phyloP scores from a whole-genome alignment of 176 grass and related monocot genomes.

The Oryza longistaminata region DNA sequence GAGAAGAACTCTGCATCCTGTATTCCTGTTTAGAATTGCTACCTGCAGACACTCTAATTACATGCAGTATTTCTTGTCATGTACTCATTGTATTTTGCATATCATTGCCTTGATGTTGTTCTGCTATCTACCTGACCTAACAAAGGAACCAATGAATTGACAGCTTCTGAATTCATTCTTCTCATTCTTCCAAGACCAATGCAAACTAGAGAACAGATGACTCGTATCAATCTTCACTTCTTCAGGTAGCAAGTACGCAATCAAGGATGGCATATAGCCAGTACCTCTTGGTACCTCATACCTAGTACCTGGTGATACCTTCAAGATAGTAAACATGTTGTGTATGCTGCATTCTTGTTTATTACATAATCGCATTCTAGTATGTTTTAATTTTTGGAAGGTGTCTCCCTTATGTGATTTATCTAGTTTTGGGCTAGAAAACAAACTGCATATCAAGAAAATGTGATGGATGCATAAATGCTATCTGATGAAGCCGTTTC shows the following conservation, averaged over 20 bases:
- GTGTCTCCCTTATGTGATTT: too few relatives aligned
- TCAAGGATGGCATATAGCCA: too few relatives aligned
- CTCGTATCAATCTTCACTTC: not conserved
- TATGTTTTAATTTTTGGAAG: too few relatives aligned
- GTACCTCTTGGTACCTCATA: too few relatives aligned
- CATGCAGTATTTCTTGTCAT: not conserved
- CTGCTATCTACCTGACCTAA: conserved; percentile 6
- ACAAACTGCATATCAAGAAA: too few relatives aligned
- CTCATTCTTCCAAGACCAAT: not conserved
- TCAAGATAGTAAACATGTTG: too few relatives aligned
- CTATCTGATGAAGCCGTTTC: too few relatives aligned
- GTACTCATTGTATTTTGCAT: not conserved
- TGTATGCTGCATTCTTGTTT: not conserved
- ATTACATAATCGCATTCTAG: not conserved
- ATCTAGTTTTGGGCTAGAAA: too few relatives aligned
- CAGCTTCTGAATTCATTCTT: not conserved
- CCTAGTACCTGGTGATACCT: too few relatives aligned
- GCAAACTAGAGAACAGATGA: not conserved
- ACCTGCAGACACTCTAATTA: not conserved
- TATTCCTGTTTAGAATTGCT: not conserved
- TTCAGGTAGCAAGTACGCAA: not conserved
- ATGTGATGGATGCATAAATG: too few relatives aligned
- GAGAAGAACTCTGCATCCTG: too few relatives aligned
- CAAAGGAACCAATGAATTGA: not conserved
- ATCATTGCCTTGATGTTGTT: not conserved